A percentile compares a stretch with the other conserved stretches of the same genome.
Conservation (phyloP, 805 yeast genomes). For the Kuraishia molischiana region DNA sequence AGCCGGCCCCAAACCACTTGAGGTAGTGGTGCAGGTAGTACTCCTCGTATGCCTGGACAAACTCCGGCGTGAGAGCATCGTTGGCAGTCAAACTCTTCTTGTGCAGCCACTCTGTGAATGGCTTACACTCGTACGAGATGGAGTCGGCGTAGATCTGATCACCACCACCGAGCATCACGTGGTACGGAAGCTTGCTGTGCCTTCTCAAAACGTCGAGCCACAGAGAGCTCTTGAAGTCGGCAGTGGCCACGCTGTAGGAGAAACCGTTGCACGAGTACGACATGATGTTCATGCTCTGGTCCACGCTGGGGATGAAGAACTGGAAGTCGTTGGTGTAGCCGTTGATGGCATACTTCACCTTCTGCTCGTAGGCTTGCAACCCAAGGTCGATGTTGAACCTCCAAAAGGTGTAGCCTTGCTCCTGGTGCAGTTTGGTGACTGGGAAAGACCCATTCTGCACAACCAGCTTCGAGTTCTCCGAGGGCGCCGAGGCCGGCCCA, state of each 20-base stretch:
- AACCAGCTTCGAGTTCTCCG: constrained; percentile 5
- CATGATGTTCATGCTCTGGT: constrained; percentile 69
- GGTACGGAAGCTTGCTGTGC: constrained; percentile 57
- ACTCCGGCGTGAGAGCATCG: constrained; percentile 32
- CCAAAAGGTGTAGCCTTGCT: constrained; percentile 46
- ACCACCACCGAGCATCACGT: constrained; percentile 97
- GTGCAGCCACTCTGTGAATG: constrained; percentile 53
- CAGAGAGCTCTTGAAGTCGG: constrained; percentile 58
- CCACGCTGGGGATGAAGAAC: constrained; percentile 58
- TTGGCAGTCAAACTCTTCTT: constrained; percentile 36
- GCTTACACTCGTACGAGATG: constrained; percentile 47
- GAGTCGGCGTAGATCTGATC: constrained; percentile 91
- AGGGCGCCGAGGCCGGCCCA: constrained; percentile 20
- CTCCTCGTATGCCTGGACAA: constrained; percentile 43
- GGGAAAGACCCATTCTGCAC: constrained; percentile 33
- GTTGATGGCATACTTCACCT: constrained; percentile 54
- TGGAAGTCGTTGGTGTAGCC: constrained; percentile 33
- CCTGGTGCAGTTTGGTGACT: constrained; percentile 31
- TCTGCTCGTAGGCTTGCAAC: constrained; percentile 43
- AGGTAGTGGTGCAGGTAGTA: constrained; percentile 70
- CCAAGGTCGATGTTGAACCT: constrained; percentile 49
- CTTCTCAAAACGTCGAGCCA: constrained; percentile 79
- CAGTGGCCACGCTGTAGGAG: constrained; percentile 62
- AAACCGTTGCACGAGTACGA: constrained; percentile 90
- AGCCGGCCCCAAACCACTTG: constrained; percentile 87